Percentiles rank a stretch among this genome's conserved stretches.
Evolutionary conservation across 108 stramenopile species (phyloP).

Genomic region (Conticribra guillardii): DNA sequence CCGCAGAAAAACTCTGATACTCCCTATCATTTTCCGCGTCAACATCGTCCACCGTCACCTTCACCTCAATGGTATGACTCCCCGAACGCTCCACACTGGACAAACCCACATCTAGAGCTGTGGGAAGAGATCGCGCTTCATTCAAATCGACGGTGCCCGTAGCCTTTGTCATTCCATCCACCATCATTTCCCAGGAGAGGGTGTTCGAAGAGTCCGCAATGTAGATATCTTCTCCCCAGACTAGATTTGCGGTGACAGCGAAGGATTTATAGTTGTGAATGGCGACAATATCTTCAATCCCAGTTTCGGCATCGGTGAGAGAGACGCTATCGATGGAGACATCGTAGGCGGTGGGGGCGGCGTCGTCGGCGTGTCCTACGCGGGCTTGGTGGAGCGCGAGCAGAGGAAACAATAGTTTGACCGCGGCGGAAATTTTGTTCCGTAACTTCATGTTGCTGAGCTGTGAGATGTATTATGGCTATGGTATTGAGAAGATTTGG

Average conservation of each 20-base stretch:
- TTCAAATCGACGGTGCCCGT: slow-evolving; percentile 23
- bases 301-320: slow-evolving; percentile 9
- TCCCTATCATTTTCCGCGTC: slow-evolving; percentile 2
- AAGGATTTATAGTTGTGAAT: slow-evolving; percentile 21
- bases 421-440: too few species aligned
- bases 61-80: slow-evolving; percentile 24
- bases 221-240: slow-evolving; percentile 20
- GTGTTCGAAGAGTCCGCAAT: slow-evolving; percentile 13
- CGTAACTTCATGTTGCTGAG: too few species aligned
- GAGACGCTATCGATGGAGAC: slow-evolving; percentile 7
- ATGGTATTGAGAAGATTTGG: too few species aligned
- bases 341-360: slow-evolving; percentile 2
- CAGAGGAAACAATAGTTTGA: too few species aligned
- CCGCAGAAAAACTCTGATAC: slow-evolving; percentile 52
- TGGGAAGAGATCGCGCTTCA: slow-evolving; percentile 24
- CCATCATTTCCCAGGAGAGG: slow-evolving; percentile 17
- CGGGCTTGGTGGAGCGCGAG: too few species aligned
- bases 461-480: too few species aligned
- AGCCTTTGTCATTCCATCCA: slow-evolving; percentile 5
- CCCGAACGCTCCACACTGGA: slow-evolving; percentile 13
- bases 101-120: slow-evolving; percentile 4
- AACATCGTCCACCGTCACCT: slow-evolving; percentile 10
- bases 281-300: slow-evolving; percentile 2
- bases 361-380: too few species aligned
- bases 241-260: slow-evolving; percentile 9